phyloP scores from a whole-genome alignment of 2,329 filamentous ascomycete genomes.

The Magnaporthiopsis poae region DNA sequence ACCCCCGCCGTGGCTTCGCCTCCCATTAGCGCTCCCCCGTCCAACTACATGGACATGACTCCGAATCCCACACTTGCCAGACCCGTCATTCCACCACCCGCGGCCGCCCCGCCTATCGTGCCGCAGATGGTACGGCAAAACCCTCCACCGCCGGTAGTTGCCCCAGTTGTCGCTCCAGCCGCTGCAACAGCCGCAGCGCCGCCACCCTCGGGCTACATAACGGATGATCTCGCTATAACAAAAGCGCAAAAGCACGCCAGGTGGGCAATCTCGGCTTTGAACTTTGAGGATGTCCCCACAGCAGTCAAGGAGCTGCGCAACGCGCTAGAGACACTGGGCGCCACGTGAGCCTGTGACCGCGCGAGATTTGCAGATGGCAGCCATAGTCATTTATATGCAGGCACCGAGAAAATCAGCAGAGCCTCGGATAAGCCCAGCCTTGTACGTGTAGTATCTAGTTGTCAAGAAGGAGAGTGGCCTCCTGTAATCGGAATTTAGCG shows the following conservation, averaged over 20 bases:
- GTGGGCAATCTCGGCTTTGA: constrained; percentile 91
- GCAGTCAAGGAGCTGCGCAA: constrained; percentile 74
- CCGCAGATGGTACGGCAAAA: constrained; percentile 12
- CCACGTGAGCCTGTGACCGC: constrained; percentile 29
- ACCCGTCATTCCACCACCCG: constrained; percentile 3
- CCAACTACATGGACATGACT: constrained; percentile 14
- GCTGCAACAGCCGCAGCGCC: constrained; percentile 6
- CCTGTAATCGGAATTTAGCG: too few species aligned
- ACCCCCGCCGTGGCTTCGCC: constrained; percentile 21
- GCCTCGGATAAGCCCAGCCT: too few species aligned
- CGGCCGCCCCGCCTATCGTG: neutral
- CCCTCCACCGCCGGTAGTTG: constrained; percentile 15
- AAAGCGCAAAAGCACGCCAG: constrained; percentile 90
- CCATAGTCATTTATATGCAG: too few species aligned
- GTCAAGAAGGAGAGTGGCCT: too few species aligned
- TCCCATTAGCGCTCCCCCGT: constrained; percentile 16
- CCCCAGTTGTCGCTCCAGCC: constrained; percentile 11
- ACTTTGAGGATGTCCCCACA: constrained; percentile 90
- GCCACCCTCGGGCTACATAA: constrained; percentile 12
- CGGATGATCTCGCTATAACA: constrained; percentile 61
- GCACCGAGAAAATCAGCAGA: too few species aligned
- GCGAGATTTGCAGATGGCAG: too few species aligned
- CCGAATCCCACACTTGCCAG: constrained; percentile 14
- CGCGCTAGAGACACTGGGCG: constrained; percentile 63
- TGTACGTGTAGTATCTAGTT: too few species aligned